Evolutionary conservation across 495 filamentous ascomycete genomes (phyloP).

Genomic region (Tuber borchii): DNA sequence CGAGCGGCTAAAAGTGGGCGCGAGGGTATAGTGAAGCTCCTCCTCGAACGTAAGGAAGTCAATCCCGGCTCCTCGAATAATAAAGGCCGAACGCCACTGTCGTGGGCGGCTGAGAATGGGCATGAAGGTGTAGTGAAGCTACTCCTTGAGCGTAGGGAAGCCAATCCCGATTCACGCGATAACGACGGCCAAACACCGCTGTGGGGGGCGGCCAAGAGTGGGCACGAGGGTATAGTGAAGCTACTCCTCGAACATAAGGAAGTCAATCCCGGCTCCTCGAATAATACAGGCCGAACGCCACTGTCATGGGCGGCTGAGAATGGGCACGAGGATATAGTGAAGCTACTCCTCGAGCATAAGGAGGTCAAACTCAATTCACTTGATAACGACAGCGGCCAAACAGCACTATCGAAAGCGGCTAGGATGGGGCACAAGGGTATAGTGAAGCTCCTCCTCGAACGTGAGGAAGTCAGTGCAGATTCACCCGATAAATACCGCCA

Average conservation of each 20-base stretch:
- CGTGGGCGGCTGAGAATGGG: slow-evolving; percentile 19
- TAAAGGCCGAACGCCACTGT: slow-evolving; percentile 24
- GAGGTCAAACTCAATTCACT: too few relatives aligned
- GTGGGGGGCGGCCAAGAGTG: slow-evolving; percentile 14
- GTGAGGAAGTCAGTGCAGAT: too few relatives aligned
- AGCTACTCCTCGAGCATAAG: too few relatives aligned
- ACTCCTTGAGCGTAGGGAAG: slow-evolving; percentile 24
- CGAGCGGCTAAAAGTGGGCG: slow-evolving; percentile 23
- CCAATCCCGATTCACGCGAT: slow-evolving; percentile 24
- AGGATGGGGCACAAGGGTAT: too few relatives aligned
- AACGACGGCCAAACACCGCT: slow-evolving; percentile 13
- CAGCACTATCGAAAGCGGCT: too few relatives aligned
- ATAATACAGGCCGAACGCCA: too few relatives aligned
- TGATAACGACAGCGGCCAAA: too few relatives aligned
- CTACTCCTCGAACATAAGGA: not conserved
- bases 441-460: too few relatives aligned
- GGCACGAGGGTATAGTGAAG: slow-evolving; percentile 10
- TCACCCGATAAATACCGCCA: too few relatives aligned
- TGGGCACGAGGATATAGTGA: too few relatives aligned
- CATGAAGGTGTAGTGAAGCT: slow-evolving; percentile 28
- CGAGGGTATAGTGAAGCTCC: slow-evolving; percentile 30
- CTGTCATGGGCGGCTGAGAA: too few relatives aligned
- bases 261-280: too few relatives aligned
- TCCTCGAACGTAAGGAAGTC: slow-evolving; percentile 20
- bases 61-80: slow-evolving; percentile 17